phyloP scores from a whole-genome alignment of 2,329 filamentous ascomycete genomes.

The Tolypocladium capitatum region DNA sequence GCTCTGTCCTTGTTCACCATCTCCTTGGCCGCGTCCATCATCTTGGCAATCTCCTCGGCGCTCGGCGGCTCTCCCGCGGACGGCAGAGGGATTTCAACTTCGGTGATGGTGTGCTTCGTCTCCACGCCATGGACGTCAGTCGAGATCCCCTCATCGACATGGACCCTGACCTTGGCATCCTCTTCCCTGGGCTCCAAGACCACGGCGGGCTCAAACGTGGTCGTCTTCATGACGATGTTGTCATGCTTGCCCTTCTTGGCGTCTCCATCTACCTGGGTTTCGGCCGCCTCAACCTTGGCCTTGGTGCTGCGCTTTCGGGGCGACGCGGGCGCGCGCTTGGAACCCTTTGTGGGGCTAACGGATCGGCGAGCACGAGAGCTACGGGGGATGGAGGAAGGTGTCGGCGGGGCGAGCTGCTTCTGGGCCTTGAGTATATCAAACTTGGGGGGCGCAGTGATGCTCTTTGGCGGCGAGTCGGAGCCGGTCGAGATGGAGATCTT shows the following conservation, averaged over 20 bases:
- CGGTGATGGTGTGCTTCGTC: constrained; percentile 58
- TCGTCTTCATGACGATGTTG: constrained; percentile 28
- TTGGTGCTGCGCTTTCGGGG: constrained; percentile 41
- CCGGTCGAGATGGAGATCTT: constrained; percentile 53
- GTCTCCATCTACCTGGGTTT: constrained; percentile 18
- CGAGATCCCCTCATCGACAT: constrained; percentile 52
- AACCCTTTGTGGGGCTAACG: constrained; percentile 41
- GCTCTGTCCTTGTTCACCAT: constrained; percentile 65
- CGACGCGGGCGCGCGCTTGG: constrained; percentile 33
- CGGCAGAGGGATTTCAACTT: constrained; percentile 56
- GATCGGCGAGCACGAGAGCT: constrained; percentile 40
- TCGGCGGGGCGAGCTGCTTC: constrained; percentile 34
- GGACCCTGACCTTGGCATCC: constrained; percentile 51
- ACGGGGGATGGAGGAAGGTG: constrained; percentile 30
- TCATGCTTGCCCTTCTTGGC: constrained; percentile 16
- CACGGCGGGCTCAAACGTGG: constrained; percentile 34
- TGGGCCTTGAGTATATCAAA: constrained; percentile 45
- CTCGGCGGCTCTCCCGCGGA: constrained; percentile 52
- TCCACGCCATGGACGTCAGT: constrained; percentile 44
- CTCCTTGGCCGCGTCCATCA: constrained; percentile 75
- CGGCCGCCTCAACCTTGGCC: constrained; percentile 26
- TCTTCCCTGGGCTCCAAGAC: constrained; percentile 40
- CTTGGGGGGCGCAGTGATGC: constrained; percentile 68
- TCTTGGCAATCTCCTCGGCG: constrained; percentile 64
- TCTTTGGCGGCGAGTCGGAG: constrained; percentile 56